Percentiles rank a stretch among this genome's conserved stretches.
Evolutionary conservation across 2,329 filamentous ascomycete species (phyloP).

Genomic region (Ceratocystis albifundus): DNA sequence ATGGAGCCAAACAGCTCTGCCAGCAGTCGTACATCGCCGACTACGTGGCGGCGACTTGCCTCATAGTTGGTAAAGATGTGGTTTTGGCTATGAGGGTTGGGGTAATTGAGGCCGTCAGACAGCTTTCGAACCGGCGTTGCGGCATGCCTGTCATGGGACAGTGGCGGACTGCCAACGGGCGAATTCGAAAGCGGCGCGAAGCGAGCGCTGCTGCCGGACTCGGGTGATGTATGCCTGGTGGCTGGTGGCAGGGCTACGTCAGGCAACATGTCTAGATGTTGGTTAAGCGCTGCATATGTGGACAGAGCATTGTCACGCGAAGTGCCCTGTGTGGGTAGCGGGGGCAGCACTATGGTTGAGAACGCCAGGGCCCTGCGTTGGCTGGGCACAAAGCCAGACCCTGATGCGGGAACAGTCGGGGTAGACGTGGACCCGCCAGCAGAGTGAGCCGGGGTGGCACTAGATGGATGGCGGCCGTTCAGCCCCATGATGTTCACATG

Average conservation of each 20-base stretch:
- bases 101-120: background rate
- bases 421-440: background rate
- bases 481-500: conserved; percentile 15
- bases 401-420: background rate
- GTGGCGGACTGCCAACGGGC: background rate
- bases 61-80: background rate
- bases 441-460: background rate
- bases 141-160: background rate
- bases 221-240: background rate
- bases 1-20: background rate
- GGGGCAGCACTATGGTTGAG: conserved; percentile 13
- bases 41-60: background rate
- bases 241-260: conserved; percentile 1
- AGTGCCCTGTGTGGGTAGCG: conserved; percentile 3
- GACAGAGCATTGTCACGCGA: background rate
- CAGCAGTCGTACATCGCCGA: conserved; percentile 12
- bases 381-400: background rate
- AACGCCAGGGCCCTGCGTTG: conserved; percentile 5
- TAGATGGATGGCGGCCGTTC: background rate
- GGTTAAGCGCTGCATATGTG: conserved; percentile 1
- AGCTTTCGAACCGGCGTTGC: background rate
- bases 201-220: too few species aligned
- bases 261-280: background rate
- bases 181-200: background rate
- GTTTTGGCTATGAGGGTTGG: background rate